Percentiles rank a stretch among this genome's conserved stretches.
phyloP scores from a whole-genome alignment of 2,329 filamentous ascomycete genomes.

The Aspergillus glaucus region DNA sequence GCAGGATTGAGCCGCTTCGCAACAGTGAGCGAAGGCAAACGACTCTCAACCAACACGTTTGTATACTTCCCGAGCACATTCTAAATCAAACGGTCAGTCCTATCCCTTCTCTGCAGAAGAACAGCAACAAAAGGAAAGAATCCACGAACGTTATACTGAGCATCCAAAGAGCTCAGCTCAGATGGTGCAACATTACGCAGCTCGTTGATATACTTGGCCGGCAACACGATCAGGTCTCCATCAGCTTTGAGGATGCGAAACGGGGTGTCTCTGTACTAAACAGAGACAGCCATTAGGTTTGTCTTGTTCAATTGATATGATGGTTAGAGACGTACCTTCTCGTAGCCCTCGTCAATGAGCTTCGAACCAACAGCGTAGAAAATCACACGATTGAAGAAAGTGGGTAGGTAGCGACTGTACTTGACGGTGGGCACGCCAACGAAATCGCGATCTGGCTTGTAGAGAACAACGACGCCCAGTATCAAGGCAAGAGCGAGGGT shows the following conservation, averaged over 20 bases:
- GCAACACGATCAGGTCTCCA: slow-evolving; percentile 23
- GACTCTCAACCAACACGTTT: slow-evolving; percentile 19
- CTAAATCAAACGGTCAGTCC: slow-evolving; percentile 7
- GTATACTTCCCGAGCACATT: slow-evolving; percentile 24
- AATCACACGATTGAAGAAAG: slow-evolving; percentile 20
- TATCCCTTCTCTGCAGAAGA: not conserved
- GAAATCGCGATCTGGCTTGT: not conserved
- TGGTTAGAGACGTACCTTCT: slow-evolving; percentile 9
- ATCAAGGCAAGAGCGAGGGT: not conserved
- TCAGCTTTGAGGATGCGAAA: slow-evolving; percentile 24
- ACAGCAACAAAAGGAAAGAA: not conserved
- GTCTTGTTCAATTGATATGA: not conserved
- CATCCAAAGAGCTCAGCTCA: slow-evolving; percentile 20
- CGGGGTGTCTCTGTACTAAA: slow-evolving; percentile 20
- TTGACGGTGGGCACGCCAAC: slow-evolving; percentile 17
- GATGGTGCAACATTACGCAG: slow-evolving; percentile 13
- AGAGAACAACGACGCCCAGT: not conserved
- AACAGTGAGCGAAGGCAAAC: slow-evolving; percentile 18
- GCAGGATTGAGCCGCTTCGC: slow-evolving; percentile 18
- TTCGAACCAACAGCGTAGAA: slow-evolving; percentile 16
- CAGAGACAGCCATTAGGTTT: not conserved
- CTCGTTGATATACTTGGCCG: slow-evolving; percentile 21
- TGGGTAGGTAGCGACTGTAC: slow-evolving; percentile 14
- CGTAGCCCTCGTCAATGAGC: slow-evolving; percentile 22
- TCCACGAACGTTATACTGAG: slow-evolving; percentile 19